phyloP scores from a whole-genome alignment of 2,329 filamentous ascomycete genomes.

The Plectosphaerella cucumerina region DNA sequence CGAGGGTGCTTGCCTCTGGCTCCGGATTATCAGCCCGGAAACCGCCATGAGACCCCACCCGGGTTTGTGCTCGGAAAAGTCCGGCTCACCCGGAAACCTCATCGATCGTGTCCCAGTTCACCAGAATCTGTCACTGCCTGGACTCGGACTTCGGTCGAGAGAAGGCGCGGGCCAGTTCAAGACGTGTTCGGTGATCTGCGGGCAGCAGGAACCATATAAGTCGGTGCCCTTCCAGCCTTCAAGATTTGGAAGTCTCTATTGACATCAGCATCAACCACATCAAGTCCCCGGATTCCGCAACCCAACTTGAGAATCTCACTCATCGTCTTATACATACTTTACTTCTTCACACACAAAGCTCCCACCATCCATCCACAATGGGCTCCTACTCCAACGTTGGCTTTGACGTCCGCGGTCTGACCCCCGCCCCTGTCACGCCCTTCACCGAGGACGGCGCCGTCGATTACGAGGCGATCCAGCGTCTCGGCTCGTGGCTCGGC shows the following conservation, averaged over 20 bases:
- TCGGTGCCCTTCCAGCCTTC: too few relatives aligned
- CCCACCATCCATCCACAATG: conserved; percentile 14
- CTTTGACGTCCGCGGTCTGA: conserved; percentile 44
- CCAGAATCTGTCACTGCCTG: too few relatives aligned
- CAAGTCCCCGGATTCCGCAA: too few relatives aligned
- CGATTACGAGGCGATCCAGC: conserved; percentile 48
- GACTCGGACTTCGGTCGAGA: too few relatives aligned
- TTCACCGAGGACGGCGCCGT: conserved; percentile 43
- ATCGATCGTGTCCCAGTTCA: too few relatives aligned
- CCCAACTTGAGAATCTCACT: not conserved
- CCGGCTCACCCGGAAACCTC: not conserved
- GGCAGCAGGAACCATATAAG: too few relatives aligned
- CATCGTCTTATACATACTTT: not conserved
- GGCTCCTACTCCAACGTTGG: conserved; percentile 14
- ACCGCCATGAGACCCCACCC: not conserved
- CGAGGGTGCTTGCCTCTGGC: too few relatives aligned
- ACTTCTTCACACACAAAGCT: not conserved
- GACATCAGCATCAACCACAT: not conserved
- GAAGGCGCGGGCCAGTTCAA: too few relatives aligned
- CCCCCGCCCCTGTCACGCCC: conserved; percentile 46
- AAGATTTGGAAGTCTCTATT: not conserved
- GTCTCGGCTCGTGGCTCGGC: conserved; percentile 48
- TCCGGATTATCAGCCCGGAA: not conserved
- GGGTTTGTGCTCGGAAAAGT: not conserved
- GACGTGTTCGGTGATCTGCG: too few relatives aligned